phyloP scores from a whole-genome alignment of 805 yeast genomes.

The Wickerhamiella shivajii region DNA sequence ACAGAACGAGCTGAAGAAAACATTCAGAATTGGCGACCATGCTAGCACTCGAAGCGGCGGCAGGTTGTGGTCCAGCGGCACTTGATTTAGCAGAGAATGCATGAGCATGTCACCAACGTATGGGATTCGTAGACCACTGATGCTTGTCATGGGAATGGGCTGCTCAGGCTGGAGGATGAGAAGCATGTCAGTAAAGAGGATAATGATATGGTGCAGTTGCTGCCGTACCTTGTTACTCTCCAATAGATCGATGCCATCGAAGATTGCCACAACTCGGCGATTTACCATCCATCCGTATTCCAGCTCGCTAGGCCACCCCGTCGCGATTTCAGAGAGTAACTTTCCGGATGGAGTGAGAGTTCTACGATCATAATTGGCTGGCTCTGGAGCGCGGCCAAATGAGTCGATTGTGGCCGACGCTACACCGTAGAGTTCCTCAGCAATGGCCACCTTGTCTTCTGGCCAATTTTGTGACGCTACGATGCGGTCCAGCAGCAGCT shows the following conservation, averaged over 20 bases:
- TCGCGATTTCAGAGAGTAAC: conserved; percentile 67
- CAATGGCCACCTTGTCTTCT: conserved; percentile 18
- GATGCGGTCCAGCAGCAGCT: conserved; percentile 51
- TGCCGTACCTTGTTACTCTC: conserved; percentile 19
- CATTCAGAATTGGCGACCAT: conserved; percentile 50
- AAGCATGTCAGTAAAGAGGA: conserved; percentile 69
- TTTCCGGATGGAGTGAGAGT: conserved; percentile 88
- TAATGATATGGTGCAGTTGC: conserved; percentile 37
- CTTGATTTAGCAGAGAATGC: conserved; percentile 81
- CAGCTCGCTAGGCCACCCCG: conserved; percentile 74
- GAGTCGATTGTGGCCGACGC: conserved; percentile 61
- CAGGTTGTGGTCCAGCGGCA: conserved; percentile 42
- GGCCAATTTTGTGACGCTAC: conserved; percentile 36
- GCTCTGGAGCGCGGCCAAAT: conserved; percentile 37
- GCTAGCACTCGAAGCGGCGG: conserved; percentile 56
- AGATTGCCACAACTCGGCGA: conserved; percentile 70
- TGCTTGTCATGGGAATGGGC: conserved; percentile 30
- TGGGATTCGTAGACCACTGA: conserved; percentile 31
- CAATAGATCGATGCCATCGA: conserved; percentile 31
- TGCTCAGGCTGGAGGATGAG: conserved; percentile 38
- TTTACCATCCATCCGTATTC: conserved; percentile 73
- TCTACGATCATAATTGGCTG: conserved; percentile 36
- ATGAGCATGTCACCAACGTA: conserved; percentile 65
- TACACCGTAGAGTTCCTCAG: conserved; percentile 34
- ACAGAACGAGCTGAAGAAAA: conserved; percentile 21